phyloP scores from a whole-genome alignment of 768 basidiomycete genomes.

The Calocera cornea region DNA sequence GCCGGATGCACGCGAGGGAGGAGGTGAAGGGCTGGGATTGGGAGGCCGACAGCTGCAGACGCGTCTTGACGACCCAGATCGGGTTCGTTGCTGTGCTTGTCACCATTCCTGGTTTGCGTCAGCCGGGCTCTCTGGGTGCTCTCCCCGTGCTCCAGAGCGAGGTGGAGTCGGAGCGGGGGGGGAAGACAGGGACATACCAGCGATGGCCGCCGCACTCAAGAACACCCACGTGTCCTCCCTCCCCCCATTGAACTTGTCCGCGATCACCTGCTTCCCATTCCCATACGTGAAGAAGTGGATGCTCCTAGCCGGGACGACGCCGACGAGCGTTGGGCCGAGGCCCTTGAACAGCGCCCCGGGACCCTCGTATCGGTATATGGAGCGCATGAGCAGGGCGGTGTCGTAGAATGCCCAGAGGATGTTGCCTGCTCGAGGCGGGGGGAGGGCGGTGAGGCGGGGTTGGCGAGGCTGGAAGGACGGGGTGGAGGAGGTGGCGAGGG shows the following conservation, averaged over 20 bases:
- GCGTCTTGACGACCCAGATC: conserved; percentile 98
- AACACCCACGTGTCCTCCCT: conserved; percentile 77
- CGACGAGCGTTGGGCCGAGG: conserved; percentile 84
- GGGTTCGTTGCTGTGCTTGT: conserved; percentile 92
- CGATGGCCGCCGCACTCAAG: conserved; percentile 68
- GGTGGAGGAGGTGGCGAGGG: neutral
- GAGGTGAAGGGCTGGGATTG: conserved; percentile 18
- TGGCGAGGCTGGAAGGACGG: neutral
- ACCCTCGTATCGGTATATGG: conserved; percentile 76
- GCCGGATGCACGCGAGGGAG: conserved; percentile 37
- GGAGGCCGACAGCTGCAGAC: conserved; percentile 59
- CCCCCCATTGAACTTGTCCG: conserved; percentile 63
- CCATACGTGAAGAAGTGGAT: conserved; percentile 98
- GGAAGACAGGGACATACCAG: conserved; percentile 24
- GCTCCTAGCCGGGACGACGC: conserved; percentile 87
- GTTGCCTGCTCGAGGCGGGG: no score
- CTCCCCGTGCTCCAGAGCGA: no score
- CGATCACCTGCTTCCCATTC: conserved; percentile 86
- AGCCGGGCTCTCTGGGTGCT: neutral
- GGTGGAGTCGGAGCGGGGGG: neutral
- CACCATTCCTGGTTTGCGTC: conserved; percentile 40
- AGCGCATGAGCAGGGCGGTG: neutral
- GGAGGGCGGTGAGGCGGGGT: neutral
- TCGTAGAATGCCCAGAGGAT: conserved; percentile 4
- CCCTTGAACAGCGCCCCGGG: conserved; percentile 85